Evolutionary conservation across 306 rosid species (phyloP).

Genomic region (Aeschynomene evenia): DNA sequence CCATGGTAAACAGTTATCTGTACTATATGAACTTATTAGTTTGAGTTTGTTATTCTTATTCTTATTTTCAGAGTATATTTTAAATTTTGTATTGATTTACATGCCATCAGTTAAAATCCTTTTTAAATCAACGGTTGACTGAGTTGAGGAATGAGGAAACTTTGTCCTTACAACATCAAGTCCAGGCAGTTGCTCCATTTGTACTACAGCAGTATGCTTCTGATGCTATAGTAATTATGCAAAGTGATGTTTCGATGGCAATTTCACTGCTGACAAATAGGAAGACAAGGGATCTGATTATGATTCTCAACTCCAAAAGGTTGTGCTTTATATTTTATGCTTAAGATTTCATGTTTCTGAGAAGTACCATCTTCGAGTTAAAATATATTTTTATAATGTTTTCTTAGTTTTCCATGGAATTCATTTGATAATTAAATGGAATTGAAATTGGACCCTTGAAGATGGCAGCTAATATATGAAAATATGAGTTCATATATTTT

Average conservation of each 20-base stretch:
- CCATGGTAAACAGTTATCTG: slow-evolving; percentile 1
- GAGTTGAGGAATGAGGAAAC: slow-evolving; percentile 79
- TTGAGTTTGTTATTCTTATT: slow-evolving; percentile 12
- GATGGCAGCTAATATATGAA: neutral
- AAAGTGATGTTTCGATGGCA: slow-evolving; percentile 65
- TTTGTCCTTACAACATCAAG: slow-evolving; percentile 86
- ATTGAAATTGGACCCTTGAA: neutral
- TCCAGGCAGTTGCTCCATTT: slow-evolving; percentile 86
- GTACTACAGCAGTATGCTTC: slow-evolving; percentile 79
- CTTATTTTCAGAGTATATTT: slow-evolving; percentile 6
- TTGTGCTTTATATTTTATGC: slow-evolving; percentile 32
- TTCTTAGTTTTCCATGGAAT: neutral
- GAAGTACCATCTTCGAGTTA: neutral
- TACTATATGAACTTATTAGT: slow-evolving; percentile 11
- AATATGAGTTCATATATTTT: neutral
- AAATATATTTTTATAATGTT: neutral
- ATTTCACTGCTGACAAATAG: slow-evolving; percentile 79
- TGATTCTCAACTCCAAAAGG: slow-evolving; percentile 98
- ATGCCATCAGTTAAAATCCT: slow-evolving; percentile 69
- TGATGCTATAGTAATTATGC: slow-evolving; percentile 73
- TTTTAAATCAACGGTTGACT: slow-evolving; percentile 71
- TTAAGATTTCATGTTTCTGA: slow-evolving; percentile 21
- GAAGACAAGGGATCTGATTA: slow-evolving; percentile 82
- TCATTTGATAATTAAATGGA: neutral
- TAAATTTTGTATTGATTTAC: slow-evolving; percentile 23